These are phyloP conservation scores for Euryodendron excelsum DNA, from an alignment of 148 eudicot species.

Conservation along the genomic window DNA sequence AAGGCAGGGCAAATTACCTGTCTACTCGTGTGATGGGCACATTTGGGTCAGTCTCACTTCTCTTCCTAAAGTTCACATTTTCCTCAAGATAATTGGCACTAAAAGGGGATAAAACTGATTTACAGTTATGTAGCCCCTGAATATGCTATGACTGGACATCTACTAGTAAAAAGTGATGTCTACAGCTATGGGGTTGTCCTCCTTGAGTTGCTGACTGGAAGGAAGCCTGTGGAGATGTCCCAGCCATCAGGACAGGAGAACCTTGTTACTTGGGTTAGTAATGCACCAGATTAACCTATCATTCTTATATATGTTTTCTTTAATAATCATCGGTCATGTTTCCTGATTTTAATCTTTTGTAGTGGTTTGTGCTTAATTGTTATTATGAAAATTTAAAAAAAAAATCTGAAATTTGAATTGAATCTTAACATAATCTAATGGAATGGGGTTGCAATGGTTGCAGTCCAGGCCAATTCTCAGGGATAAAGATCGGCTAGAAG, in stretches of 20 bases:
- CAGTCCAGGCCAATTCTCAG: constrained; percentile 88
- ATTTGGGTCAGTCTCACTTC: constrained; percentile 68
- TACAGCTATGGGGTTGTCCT: constrained; percentile 98
- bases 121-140: constrained; percentile 95
- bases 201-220: constrained; percentile 87
- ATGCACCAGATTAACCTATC: background rate
- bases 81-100: background rate
- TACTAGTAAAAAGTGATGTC: constrained; percentile 94
- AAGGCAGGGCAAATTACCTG: constrained; percentile 76
- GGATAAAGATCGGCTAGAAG: constrained; percentile 79
- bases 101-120: constrained; percentile 22
- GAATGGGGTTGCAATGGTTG: constrained; percentile 16
- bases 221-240: constrained; percentile 93
- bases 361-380: background rate
- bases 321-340: background rate
- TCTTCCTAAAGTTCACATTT: constrained; percentile 9
- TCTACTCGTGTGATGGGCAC: constrained; percentile 99
- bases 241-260: constrained; percentile 96
- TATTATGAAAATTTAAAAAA: background rate
- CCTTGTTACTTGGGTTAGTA: constrained; percentile 94
- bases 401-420: background rate
- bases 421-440: background rate
- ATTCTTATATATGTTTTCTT: background rate
- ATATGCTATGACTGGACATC: constrained; percentile 98
- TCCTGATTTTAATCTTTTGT: background rate